Percentiles rank a stretch among this genome's conserved stretches.
These are phyloP conservation scores for Thermochaetoides thermophila DNA, from an alignment of 495 filamentous ascomycete genomes.

Conservation along the genomic window DNA sequence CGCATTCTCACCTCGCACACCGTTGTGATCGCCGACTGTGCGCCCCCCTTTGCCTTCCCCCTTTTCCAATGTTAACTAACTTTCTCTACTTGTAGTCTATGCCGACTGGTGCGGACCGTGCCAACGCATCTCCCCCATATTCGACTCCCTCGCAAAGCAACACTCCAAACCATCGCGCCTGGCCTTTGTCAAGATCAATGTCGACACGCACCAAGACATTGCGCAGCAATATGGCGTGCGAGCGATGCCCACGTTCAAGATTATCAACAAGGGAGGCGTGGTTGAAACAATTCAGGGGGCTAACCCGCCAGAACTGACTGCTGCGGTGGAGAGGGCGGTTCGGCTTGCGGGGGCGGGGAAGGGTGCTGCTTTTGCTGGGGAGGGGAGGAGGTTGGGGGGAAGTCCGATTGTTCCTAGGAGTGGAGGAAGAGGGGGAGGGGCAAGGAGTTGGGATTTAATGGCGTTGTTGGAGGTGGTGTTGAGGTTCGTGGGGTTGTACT, in stretches of 20 bases:
- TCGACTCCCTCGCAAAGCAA: constrained; percentile 40
- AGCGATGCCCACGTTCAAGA: constrained; percentile 76
- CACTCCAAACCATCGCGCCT: constrained; percentile 39
- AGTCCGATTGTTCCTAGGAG: constrained; percentile 12
- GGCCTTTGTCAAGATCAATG: constrained; percentile 48
- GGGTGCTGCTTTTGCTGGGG: constrained; percentile 26
- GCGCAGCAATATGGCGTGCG: constrained; percentile 37
- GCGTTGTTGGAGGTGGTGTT: constrained; percentile 32
- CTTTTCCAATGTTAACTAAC: constrained; percentile 4
- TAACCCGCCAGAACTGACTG: constrained; percentile 54
- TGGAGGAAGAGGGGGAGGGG: no score
- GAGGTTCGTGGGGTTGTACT: constrained; percentile 45
- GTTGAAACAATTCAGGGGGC: constrained; percentile 67
- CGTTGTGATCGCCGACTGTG: constrained; percentile 35
- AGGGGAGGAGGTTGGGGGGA: constrained; percentile 24
- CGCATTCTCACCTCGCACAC: constrained; percentile 25
- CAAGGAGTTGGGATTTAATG: constrained; percentile 28
- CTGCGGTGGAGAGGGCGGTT: constrained; percentile 63
- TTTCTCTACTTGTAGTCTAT: constrained; percentile 27
- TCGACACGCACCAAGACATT: constrained; percentile 42
- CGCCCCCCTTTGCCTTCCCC: constrained; percentile 6
- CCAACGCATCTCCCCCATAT: constrained; percentile 53
- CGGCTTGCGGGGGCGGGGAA: constrained; percentile 34
- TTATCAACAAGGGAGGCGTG: constrained; percentile 63
- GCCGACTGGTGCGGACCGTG: constrained; percentile 61